Conservation (phyloP, 805 yeast species). For the Zygosaccharomyces siamensis region DNA sequence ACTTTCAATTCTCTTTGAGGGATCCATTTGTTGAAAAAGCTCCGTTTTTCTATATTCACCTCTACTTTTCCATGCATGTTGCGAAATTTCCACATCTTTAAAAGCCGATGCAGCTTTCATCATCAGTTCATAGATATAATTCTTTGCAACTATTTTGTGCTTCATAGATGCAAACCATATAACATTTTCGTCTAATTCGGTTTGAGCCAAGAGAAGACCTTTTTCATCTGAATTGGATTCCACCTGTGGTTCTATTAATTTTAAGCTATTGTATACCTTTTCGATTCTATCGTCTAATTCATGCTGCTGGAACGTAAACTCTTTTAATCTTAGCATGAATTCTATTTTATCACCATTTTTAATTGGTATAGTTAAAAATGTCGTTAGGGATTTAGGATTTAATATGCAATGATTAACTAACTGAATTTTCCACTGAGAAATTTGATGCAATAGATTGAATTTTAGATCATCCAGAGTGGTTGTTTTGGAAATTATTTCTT, state of each 20-base stretch:
- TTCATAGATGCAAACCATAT: constrained; percentile 16
- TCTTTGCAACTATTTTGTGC: constrained; percentile 39
- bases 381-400: constrained; percentile 19
- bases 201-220: not conserved
- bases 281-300: constrained; percentile 19
- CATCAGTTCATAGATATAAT: constrained; percentile 54
- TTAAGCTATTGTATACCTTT: constrained; percentile 6
- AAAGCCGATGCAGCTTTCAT: constrained; percentile 61
- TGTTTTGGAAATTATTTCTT: constrained; percentile 37
- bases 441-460: constrained; percentile 15
- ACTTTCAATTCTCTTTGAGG: constrained; percentile 31
- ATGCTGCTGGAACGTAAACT: constrained; percentile 26
- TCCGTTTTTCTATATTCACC: constrained; percentile 61
- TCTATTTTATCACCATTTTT: constrained; percentile 24
- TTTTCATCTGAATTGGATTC: not conserved
- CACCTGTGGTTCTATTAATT: constrained; percentile 1
- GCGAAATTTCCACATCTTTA: constrained; percentile 54
- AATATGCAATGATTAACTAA: constrained; percentile 20
- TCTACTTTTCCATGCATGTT: constrained; percentile 69
- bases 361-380: constrained; percentile 30
- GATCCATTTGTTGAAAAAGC: constrained; percentile 51
- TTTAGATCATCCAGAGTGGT: constrained; percentile 28
- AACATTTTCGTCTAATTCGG: not conserved
- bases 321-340: constrained; percentile 24
- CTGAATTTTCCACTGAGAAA: constrained; percentile 15